These are phyloP conservation scores for Cyclotella atomus DNA, from an alignment of 108 stramenopile species.

Conservation along the genomic window DNA sequence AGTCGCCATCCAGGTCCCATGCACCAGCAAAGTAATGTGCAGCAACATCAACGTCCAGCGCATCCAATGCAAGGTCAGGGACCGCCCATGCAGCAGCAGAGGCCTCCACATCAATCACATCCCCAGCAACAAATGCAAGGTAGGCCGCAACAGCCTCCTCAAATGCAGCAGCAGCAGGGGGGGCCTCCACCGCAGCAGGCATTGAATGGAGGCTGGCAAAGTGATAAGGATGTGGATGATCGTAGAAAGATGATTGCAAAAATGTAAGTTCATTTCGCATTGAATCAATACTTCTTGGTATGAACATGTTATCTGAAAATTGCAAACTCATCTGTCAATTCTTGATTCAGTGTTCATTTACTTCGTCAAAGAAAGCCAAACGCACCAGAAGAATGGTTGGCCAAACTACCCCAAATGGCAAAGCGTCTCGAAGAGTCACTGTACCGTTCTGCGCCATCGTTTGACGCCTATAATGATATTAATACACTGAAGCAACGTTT, in stretches of 20 bases:
- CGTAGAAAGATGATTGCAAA: conserved; percentile 94
- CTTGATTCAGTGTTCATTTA: conserved; percentile 75
- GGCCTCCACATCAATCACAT: conserved; percentile 11
- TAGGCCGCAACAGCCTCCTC: conserved; percentile 37
- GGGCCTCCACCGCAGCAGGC: conserved; percentile 61
- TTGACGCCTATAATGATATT: conserved; percentile 92
- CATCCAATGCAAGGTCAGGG: conserved; percentile 49
- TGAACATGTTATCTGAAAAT: neutral
- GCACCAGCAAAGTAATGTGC: conserved; percentile 42
- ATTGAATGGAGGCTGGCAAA: conserved; percentile 92
- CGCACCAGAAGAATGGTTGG: conserved; percentile 94
- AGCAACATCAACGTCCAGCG: conserved; percentile 43
- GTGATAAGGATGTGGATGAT: conserved; percentile 86
- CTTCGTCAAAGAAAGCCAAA: conserved; percentile 93
- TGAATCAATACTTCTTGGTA: neutral
- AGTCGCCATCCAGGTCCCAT: conserved; percentile 15
- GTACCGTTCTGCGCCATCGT: conserved; percentile 88
- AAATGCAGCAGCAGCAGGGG: conserved; percentile 48
- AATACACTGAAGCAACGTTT: conserved; percentile 91
- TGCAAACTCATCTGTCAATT: conserved; percentile 13
- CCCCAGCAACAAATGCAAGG: conserved; percentile 23
- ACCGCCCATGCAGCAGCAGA: conserved; percentile 48
- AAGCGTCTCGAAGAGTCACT: conserved; percentile 94
- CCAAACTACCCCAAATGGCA: conserved; percentile 97
- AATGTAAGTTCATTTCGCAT: conserved; percentile 68